Base-by-base conservation (phyloP, 2,329 filamentous ascomycete species). In the Camillea tinctor region DNA sequence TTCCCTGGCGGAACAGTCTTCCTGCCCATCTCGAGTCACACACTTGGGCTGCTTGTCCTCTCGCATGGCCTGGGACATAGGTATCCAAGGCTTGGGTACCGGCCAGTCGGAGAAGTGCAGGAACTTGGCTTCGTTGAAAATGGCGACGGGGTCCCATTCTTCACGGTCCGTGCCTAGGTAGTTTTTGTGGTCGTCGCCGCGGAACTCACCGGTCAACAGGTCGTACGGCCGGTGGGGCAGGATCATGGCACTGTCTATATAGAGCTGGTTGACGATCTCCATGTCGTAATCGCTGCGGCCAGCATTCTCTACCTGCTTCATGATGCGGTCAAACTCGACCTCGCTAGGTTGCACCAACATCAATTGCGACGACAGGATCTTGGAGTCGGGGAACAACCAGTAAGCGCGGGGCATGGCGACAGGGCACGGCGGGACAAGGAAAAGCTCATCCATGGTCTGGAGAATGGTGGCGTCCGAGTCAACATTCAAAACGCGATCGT, bases 91-190 rank as follows among this genome's bases (percentile, higher is more conserved):
- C 60, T 91, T 91, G 0, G 88, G 87, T 5, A 90, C 66, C 1
- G 88, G 89, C 85, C 85, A 89, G 68, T 92, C 89, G 13, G 84
- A 88, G 71, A 91, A 91, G 71, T 91, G 88, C 1, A 91, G 76
- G 4, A 88, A 79, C 63, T 89, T 90, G 6, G 86, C 84, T 66
- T 89, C 85, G 15, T 79, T 79, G 56, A 84, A 77, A 1, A 80
- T 79, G 49, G 65, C 60, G n/a, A 74, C 68, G 0, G 87, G 79
- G 67, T 90, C 83, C 86, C 88, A 91, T 2, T 68, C 65, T 62
- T 84, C 84, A 1, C 68, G 64, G 24, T 72, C 68, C 17, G 36
- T 71, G 57, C 60, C 73, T 21, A 79, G 73, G 52, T 81, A 81
- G 1, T 77, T 73, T 17, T 75, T 67, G 64, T 82, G 82, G 1